Evolutionary conservation across 2,329 filamentous ascomycete species (phyloP).

Genomic region (Cytospora chrysosperma): DNA sequence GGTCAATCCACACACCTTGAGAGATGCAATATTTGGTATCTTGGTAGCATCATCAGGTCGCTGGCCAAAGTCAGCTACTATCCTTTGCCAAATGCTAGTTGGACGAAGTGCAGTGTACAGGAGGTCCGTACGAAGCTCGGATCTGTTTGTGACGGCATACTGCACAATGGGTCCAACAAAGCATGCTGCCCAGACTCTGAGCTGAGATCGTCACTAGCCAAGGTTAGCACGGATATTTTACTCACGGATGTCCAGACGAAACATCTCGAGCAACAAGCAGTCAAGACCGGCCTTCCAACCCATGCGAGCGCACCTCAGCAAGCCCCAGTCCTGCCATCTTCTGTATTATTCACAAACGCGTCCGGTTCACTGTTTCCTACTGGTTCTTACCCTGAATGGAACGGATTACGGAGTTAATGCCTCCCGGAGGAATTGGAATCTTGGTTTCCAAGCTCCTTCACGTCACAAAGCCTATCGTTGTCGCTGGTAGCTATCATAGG

Average conservation of each 20-base stretch:
- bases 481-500: too few relatives aligned
- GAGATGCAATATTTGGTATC: neutral
- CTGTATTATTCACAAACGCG: too few relatives aligned
- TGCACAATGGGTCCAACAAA: neutral
- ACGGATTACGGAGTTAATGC: too few relatives aligned
- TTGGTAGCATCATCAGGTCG: neutral
- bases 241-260: neutral
- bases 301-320: neutral
- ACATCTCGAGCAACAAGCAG: neutral
- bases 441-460: too few relatives aligned
- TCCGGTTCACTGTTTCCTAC: too few relatives aligned
- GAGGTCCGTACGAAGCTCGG: neutral
- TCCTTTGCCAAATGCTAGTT: neutral
- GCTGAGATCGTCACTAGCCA: neutral
- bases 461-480: too few relatives aligned
- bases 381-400: too few relatives aligned
- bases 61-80: neutral
- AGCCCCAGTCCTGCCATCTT: neutral
- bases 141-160: neutral
- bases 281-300: neutral
- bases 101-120: neutral
- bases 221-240: neutral
- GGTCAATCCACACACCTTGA: neutral
- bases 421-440: too few relatives aligned
- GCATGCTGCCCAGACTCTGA: neutral